Base-by-base conservation (phyloP, 768 basidiomycete genomes). In the Naganishia vishniacii region DNA sequence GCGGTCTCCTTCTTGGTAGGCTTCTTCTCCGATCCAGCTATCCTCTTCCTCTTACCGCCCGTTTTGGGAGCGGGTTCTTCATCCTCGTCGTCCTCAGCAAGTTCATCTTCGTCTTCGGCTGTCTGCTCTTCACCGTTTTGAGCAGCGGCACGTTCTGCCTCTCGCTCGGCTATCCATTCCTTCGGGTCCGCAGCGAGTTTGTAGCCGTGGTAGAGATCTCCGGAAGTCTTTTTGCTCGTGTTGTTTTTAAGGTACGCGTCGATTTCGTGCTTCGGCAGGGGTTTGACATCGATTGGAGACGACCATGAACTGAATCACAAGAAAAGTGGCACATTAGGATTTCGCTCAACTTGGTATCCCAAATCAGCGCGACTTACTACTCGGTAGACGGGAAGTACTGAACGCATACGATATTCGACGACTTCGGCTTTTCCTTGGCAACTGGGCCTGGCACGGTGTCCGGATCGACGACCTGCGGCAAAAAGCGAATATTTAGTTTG, bases 341-440 rank as follows among this genome's bases (percentile, higher is more conserved):
- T n/a, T n/a, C n/a, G n/a, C n/a, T n/a, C n/a, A n/a, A n/a, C n/a
- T n/a, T n/a, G n/a, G n/a, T n/a, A n/a, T n/a, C n/a, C n/a, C n/a
- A n/a, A n/a, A n/a, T n/a, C n/a, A n/a, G n/a, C n/a, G n/a, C n/a
- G n/a, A 85, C 94, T 77, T 72, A 98, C 95, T 86, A 89, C 79
- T 97, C 94, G 58, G 89, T 92, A 29, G 83, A 83, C 4, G 95
- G 92, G 83, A 95, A 98, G 83, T 93, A 99, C 68, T 86, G 82
- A 32, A 86, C 82, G 67, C 84, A 85, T 78, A 88, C 86, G 69
- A 85, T 86, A 13, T 79, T 80, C 11, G 83, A 80, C 78, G 88
- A 92, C 78, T 87, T 88, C 70, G 93, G 91, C 20, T 86, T 86
- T 73, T 89, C 87, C 68, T 81, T 84, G 58, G 78, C 68, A 5